These are phyloP conservation scores for Smallanthus sonchifolius DNA, from an alignment of 129 eudicot genomes.

Conservation along the genomic window DNA sequence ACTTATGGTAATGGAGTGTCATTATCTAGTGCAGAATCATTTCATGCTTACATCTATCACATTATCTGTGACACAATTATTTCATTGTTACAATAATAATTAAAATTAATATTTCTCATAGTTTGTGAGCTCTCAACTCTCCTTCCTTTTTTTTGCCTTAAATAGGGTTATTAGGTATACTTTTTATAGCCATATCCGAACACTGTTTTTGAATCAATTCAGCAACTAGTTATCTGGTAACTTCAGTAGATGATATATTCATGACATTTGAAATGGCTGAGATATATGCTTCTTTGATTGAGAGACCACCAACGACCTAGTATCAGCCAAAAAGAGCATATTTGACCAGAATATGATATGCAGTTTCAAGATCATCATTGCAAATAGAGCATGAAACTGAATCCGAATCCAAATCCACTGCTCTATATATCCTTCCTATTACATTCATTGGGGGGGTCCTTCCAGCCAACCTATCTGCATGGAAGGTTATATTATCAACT, in stretches of 20 bases:
- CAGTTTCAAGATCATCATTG: neutral
- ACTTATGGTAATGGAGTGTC: slow-evolving; percentile 13
- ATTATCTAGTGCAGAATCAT: slow-evolving; percentile 18
- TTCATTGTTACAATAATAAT: neutral
- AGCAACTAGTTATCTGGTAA: neutral
- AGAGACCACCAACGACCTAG: neutral
- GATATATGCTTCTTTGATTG: neutral
- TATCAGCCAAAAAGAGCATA: neutral
- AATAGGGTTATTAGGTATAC: neutral
- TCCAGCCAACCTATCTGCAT: neutral
- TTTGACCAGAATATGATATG: neutral
- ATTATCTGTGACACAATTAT: neutral
- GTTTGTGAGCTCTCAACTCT: neutral
- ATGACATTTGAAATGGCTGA: neutral
- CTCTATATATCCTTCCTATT: neutral
- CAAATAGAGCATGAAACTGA: neutral
- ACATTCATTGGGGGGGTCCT: neutral
- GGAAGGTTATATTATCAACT: too few relatives aligned
- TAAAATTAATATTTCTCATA: neutral
- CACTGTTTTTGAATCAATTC: neutral
- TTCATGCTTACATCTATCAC: slow-evolving; percentile 1
- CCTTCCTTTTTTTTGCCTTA: neutral
- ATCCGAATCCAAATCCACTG: neutral
- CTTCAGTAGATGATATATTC: neutral
- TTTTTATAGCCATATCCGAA: too few relatives aligned